These are phyloP conservation scores for Macadamia integrifolia DNA, from an alignment of 164 flowering plant genomes.

Conservation along the genomic window DNA sequence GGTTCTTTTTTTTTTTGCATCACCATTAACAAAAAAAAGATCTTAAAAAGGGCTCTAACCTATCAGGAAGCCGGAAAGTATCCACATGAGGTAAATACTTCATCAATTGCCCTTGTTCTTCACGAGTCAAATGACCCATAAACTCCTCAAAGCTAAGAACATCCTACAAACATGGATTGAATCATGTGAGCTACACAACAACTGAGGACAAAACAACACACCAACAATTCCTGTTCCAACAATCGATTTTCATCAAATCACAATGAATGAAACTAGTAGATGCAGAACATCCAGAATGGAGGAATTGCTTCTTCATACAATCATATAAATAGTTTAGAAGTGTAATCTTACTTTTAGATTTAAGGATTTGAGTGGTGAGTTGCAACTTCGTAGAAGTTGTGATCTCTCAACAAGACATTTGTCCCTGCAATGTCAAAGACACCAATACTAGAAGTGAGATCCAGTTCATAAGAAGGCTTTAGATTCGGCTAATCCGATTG, in stretches of 20 bases:
- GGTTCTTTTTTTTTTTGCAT: neutral
- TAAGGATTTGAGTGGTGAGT: conserved; percentile 51
- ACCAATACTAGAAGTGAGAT: neutral
- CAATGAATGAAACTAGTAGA: neutral
- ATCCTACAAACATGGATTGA: conserved; percentile 45
- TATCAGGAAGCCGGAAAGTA: conserved; percentile 39
- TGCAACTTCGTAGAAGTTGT: conserved; percentile 41
- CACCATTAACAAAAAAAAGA: neutral
- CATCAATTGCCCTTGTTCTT: conserved; percentile 67
- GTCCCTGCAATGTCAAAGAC: conserved; percentile 42
- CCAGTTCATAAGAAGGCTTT: neutral
- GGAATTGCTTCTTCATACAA: neutral
- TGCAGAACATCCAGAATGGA: neutral
- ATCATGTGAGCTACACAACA: conserved; percentile 17
- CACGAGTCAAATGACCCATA: conserved; percentile 45
- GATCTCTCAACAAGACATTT: conserved; percentile 41
- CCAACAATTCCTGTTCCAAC: neutral
- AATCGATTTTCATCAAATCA: neutral
- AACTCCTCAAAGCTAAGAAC: conserved; percentile 65
- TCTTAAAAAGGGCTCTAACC: conserved; percentile 32
- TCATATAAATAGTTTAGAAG: conserved; percentile 4
- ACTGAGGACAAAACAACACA: conserved; percentile 1
- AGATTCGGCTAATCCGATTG: no score
- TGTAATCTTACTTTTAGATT: conserved; percentile 62
- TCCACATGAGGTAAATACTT: conserved; percentile 67